These are phyloP conservation scores for Martensiomyces pterosporus DNA, from an alignment of 192 early-diverging fungal species.

Conservation along the genomic window DNA sequence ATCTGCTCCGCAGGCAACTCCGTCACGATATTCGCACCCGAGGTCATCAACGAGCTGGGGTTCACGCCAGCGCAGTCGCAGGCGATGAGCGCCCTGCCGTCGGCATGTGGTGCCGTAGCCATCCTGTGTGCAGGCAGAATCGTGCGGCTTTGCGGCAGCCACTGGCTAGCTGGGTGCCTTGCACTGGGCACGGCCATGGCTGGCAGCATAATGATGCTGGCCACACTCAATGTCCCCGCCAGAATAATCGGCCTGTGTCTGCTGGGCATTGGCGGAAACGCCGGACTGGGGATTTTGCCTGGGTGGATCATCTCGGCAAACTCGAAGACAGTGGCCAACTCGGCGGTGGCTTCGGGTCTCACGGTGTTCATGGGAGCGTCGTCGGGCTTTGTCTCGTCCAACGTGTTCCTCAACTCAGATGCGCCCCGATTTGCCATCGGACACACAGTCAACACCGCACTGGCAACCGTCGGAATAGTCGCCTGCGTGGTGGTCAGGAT, in stretches of 20 bases:
- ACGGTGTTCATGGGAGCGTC: slow-evolving; percentile 40
- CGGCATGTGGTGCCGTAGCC: slow-evolving; percentile 25
- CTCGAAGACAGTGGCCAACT: slow-evolving; percentile 30
- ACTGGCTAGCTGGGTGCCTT: slow-evolving; percentile 23
- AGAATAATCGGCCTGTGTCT: slow-evolving; percentile 37
- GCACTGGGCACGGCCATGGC: slow-evolving; percentile 2
- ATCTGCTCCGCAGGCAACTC: slow-evolving; percentile 13
- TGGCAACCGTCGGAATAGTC: slow-evolving; percentile 16
- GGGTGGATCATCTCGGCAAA: slow-evolving; percentile 40
- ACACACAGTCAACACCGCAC: slow-evolving; percentile 25
- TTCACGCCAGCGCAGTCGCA: slow-evolving; percentile 34
- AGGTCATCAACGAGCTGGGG: slow-evolving; percentile 44
- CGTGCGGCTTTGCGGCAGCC: slow-evolving; percentile 16
- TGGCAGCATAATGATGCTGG: slow-evolving; percentile 25
- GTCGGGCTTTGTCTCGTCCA: slow-evolving; percentile 26
- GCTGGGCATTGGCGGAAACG: slow-evolving; percentile 28
- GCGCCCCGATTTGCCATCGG: slow-evolving; percentile 40
- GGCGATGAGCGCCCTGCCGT: slow-evolving; percentile 43
- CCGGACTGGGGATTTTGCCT: slow-evolving; percentile 27
- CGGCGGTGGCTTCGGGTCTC: slow-evolving; percentile 31
- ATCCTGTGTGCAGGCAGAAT: slow-evolving; percentile 19
- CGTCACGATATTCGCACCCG: slow-evolving; percentile 37
- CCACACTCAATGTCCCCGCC: slow-evolving; percentile 21
- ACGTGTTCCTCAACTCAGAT: slow-evolving; percentile 45
- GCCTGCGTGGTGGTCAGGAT: slow-evolving; percentile 20